A percentile compares a stretch with the other conserved stretches of the same genome.
These are phyloP conservation scores for Hymenoscyphus salicellus DNA, from an alignment of 2,329 filamentous ascomycete species.

Conservation along the genomic window DNA sequence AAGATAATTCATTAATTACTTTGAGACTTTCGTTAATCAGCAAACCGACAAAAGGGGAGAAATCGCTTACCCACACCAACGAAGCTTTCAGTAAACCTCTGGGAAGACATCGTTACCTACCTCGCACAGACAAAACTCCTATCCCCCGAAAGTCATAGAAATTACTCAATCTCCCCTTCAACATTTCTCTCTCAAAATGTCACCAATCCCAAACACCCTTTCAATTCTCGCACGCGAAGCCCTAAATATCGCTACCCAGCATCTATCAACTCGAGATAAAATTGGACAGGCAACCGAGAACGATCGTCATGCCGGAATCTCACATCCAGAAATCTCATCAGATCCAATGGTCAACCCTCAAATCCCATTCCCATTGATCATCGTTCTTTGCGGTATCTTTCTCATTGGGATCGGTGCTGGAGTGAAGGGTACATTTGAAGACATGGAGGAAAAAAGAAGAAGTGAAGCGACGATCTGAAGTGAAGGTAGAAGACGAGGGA, in stretches of 20 bases:
- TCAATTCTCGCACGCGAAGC: background rate
- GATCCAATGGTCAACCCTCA: background rate
- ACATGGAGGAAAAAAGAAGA: background rate
- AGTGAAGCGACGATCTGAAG: background rate
- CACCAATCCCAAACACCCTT: background rate
- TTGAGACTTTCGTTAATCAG: no score
- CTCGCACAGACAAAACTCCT: no score
- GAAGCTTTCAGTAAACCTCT: no score
- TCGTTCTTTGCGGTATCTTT: background rate
- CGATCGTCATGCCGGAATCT: background rate
- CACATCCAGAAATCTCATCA: background rate
- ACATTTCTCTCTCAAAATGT: background rate
- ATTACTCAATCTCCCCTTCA: background rate
- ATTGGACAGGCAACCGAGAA: background rate
- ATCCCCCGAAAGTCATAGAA: no score
- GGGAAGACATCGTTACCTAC: no score
- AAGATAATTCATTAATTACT: no score
- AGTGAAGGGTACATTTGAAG: background rate
- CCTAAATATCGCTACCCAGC: background rate
- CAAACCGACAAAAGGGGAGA: no score
- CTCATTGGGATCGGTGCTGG: background rate
- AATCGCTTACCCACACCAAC: no score
- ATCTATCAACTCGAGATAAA: background rate
- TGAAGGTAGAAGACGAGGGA: background rate
- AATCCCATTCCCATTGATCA: background rate